Conservation (phyloP, 2,329 filamentous ascomycete genomes). For the Scortechinia acanthostroma region DNA sequence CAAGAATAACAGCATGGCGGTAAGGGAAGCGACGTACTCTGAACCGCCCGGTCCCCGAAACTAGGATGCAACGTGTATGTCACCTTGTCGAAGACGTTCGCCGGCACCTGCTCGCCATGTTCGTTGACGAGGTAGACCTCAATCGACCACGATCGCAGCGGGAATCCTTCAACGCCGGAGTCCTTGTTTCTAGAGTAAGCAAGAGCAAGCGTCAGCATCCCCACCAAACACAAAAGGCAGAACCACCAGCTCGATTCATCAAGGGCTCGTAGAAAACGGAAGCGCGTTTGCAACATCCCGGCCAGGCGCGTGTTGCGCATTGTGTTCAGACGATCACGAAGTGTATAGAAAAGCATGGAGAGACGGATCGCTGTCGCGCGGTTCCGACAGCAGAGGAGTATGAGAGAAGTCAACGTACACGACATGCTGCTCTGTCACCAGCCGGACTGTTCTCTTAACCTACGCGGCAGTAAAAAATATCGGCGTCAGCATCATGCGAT, state of each 20-base stretch:
- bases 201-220: too few relatives aligned
- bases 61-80: conserved; percentile 90
- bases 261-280: too few relatives aligned
- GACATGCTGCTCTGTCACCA: conserved; percentile 84
- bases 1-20: background rate
- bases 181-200: conserved; percentile 80
- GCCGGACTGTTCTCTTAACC: conserved; percentile 81
- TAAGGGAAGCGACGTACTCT: conserved; percentile 70
- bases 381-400: too few relatives aligned
- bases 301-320: too few relatives aligned
- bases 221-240: too few relatives aligned
- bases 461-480: conserved; percentile 17
- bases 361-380: too few relatives aligned
- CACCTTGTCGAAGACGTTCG: conserved; percentile 83
- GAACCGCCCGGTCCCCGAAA: conserved; percentile 71
- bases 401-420: too few relatives aligned
- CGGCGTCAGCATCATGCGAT: conserved; percentile 10
- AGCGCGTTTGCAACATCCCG: too few relatives aligned
- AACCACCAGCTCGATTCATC: too few relatives aligned
- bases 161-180: conserved; percentile 77
- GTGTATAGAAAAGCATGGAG: too few relatives aligned
- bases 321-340: too few relatives aligned
- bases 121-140: conserved; percentile 79
- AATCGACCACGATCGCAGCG: conserved; percentile 88
- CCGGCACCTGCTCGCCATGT: conserved; percentile 74